phyloP scores from a whole-genome alignment of 1,139 yeast species.

The Geotrichum phurueaensis region DNA sequence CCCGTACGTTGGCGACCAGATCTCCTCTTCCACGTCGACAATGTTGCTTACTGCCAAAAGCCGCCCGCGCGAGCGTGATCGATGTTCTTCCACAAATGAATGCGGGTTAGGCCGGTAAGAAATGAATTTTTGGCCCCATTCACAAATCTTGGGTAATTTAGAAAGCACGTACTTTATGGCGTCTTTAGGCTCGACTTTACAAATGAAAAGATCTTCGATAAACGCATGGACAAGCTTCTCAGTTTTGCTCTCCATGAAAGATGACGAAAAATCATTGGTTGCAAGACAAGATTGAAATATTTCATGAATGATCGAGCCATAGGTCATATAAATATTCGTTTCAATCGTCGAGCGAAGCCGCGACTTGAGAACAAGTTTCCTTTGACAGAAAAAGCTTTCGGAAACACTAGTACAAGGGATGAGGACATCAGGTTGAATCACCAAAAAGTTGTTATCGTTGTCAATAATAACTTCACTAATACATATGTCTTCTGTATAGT shows the following conservation, averaged over 20 bases:
- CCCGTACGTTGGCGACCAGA: constrained; percentile 89
- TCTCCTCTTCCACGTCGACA: constrained; percentile 80
- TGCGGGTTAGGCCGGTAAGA: constrained; percentile 25
- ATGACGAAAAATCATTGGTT: constrained; percentile 40
- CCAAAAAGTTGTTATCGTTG: constrained; percentile 48
- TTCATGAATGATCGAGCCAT: constrained; percentile 76
- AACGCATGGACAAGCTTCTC: constrained; percentile 40
- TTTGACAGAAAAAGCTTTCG: constrained; percentile 63
- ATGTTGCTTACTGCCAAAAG: constrained; percentile 50
- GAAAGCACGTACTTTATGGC: constrained; percentile 45
- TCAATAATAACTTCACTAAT: constrained; percentile 40
- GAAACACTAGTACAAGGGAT: constrained; percentile 80
- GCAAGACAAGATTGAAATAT: constrained; percentile 65
- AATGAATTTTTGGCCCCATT: constrained; percentile 56
- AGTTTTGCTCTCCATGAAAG: constrained; percentile 43
- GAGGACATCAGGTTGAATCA: constrained; percentile 78
- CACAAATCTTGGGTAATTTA: constrained; percentile 53
- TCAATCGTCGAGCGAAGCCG: constrained; percentile 50
- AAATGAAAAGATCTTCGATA: constrained; percentile 50
- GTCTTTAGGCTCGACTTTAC: constrained; percentile 47
- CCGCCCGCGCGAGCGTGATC: constrained; percentile 19
- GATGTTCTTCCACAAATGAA: constrained; percentile 27
- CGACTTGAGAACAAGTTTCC: constrained; percentile 60
- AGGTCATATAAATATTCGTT: constrained; percentile 53
- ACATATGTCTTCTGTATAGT: constrained; percentile 23